Evolutionary conservation across 139 green algal species (phyloP), one percentile per base, ranked within the genome.

Genomic region (Protoeuglena noctilucae): DNA sequence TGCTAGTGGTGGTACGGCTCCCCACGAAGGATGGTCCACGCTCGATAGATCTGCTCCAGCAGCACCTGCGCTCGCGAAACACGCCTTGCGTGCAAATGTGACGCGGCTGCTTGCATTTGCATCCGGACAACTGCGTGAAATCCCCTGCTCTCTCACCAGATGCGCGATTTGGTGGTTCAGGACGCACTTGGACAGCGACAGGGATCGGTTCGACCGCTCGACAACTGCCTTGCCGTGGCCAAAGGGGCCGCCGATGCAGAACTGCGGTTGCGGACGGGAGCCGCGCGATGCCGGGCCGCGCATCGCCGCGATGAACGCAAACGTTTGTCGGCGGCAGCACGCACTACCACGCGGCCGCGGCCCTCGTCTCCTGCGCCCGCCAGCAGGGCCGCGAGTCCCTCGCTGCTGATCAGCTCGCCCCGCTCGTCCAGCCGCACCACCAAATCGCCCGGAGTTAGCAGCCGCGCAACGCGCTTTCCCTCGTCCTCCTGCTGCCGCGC

Each of bases 91-190:
- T n/a, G n/a, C n/a, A n/a, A n/a, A n/a, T n/a, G n/a, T n/a, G n/a
- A n/a, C n/a, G n/a, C n/a, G n/a, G n/a, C n/a, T n/a, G n/a, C n/a
- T n/a, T n/a, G n/a, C n/a, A n/a, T n/a, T n/a, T n/a, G n/a, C n/a
- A n/a, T n/a, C n/a, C n/a, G n/a, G n/a, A n/a, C n/a, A n/a, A n/a
- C n/a, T n/a, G n/a, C n/a, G n/a, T n/a, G n/a, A n/a, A n/a, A n/a
- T n/a, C n/a, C n/a, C n/a, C n/a, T n/a, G n/a, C n/a, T n/a, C n/a
- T n/a, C n/a, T n/a, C n/a, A n/a, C n/a, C n/a, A n/a, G n/a, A n/a
- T n/a, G n/a, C n/a, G n/a, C n/a, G n/a, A n/a, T n/a, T 58, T 86
- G 66, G 54, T 93, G 84, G 53, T 94, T 94, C 1, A 93, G 60
- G 28, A 94, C 85, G 65, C 85, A 69, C 5, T 56, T 57, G 9